Conservation (phyloP, 2,329 filamentous ascomycete species). For the Monilinia aucupariae region DNA sequence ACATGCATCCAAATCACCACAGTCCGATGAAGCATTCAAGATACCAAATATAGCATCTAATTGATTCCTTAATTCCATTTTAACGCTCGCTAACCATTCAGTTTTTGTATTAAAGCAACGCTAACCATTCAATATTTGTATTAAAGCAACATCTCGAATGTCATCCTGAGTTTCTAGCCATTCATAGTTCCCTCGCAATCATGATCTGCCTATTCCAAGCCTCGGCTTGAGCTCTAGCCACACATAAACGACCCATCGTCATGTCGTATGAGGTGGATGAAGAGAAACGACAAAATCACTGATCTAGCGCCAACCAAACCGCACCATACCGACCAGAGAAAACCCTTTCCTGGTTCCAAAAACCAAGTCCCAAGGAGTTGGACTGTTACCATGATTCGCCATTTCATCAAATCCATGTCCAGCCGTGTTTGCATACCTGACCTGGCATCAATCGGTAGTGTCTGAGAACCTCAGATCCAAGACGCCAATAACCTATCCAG, state of each 20-base stretch:
- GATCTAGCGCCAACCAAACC: not conserved
- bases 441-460: too few relatives aligned
- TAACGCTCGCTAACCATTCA: not conserved
- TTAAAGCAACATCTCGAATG: not conserved
- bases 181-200: not conserved
- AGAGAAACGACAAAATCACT: not conserved
- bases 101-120: not conserved
- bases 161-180: not conserved
- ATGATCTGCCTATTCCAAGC: not conserved
- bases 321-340: not conserved
- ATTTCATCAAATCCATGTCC: not conserved
- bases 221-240: not conserved
- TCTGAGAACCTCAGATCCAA: too few relatives aligned
- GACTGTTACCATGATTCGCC: not conserved
- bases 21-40: not conserved
- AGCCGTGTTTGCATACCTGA: not conserved
- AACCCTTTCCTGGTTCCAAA: not conserved
- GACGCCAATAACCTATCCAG: not conserved
- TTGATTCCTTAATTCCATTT: not conserved
- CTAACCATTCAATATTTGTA: not conserved
- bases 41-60: not conserved
- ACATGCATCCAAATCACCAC: not conserved
- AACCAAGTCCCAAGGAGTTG: not conserved
- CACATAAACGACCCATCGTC: not conserved
- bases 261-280: not conserved